A percentile compares a stretch with the other conserved stretches of the same genome.
These are phyloP conservation scores for Funneliformis mosseae DNA, from an alignment of 192 early-diverging fungal species.

Conservation along the genomic window DNA sequence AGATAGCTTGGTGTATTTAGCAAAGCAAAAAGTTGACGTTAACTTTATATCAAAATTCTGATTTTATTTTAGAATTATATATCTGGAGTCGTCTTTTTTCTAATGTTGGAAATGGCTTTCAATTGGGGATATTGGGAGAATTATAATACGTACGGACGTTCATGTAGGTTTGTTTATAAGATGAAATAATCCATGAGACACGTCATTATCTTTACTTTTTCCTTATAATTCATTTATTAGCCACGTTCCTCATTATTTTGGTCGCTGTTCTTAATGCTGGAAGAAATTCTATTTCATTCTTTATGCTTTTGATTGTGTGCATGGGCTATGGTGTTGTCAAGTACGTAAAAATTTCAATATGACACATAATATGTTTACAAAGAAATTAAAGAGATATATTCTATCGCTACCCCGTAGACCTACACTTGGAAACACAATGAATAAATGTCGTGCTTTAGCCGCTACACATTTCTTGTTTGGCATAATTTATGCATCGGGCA, in stretches of 20 bases:
- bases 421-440: constrained; percentile 88
- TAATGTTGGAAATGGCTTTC: constrained; percentile 90
- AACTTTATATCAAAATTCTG: neutral
- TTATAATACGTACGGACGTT: constrained; percentile 63
- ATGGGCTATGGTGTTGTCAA: constrained; percentile 97
- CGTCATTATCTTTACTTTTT: neutral
- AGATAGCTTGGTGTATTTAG: neutral
- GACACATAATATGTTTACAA: neutral
- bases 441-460: constrained; percentile 76
- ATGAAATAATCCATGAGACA: neutral
- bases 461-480: constrained; percentile 86
- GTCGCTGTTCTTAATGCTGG: constrained; percentile 85
- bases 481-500: constrained; percentile 82
- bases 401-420: constrained; percentile 58
- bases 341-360: constrained; percentile 46
- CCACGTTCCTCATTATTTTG: constrained; percentile 67
- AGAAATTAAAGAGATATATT: neutral
- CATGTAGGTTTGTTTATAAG: constrained; percentile 55
- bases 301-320: constrained; percentile 93
- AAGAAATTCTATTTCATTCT: constrained; percentile 91
- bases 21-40: neutral
- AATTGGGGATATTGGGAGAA: constrained; percentile 85
- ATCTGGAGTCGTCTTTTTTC: constrained; percentile 78
- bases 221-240: constrained; percentile 28
- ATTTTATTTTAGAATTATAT: constrained; percentile 68